These are phyloP conservation scores for Epichloe typhina DNA, from an alignment of 2,329 filamentous ascomycete species.

Conservation along the genomic window DNA sequence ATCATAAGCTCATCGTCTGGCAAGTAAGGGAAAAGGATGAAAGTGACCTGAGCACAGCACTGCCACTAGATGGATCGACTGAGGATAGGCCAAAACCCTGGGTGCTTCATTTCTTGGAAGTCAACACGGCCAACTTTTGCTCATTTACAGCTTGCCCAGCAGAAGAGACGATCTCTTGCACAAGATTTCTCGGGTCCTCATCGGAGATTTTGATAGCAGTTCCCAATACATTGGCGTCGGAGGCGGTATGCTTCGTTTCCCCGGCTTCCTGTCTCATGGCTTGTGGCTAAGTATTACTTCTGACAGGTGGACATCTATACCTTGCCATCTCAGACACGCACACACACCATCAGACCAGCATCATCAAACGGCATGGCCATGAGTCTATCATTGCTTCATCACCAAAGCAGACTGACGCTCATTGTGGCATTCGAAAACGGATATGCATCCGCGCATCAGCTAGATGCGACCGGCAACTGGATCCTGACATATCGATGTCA, in stretches of 20 bases:
- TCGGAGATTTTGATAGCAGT: conserved; percentile 57
- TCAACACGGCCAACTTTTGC: conserved; percentile 95
- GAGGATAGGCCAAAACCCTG: conserved; percentile 53
- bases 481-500: conserved; percentile 47
- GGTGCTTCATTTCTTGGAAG: conserved; percentile 70
- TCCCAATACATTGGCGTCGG: conserved; percentile 62
- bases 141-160: conserved; percentile 54
- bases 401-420: conserved; percentile 41
- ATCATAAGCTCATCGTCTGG: conserved; percentile 81
- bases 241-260: conserved; percentile 38
- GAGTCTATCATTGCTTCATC: conserved; percentile 53
- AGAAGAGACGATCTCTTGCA: conserved; percentile 13
- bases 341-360: conserved; percentile 40
- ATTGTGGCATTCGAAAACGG: conserved; percentile 80
- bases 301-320: conserved; percentile 66
- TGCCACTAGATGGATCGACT: conserved; percentile 54
- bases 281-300: conserved; percentile 1
- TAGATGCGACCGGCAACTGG: conserved; percentile 31
- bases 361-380: conserved; percentile 72
- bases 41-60: conserved; percentile 45
- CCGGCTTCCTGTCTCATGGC: too few relatives aligned
- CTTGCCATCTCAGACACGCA: conserved; percentile 60
- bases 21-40: conserved; percentile 51
- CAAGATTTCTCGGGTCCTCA: conserved; percentile 9
- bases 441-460: conserved; percentile 51